Conservation (phyloP, 495 filamentous ascomycete genomes). For the Extremus antarcticus region DNA sequence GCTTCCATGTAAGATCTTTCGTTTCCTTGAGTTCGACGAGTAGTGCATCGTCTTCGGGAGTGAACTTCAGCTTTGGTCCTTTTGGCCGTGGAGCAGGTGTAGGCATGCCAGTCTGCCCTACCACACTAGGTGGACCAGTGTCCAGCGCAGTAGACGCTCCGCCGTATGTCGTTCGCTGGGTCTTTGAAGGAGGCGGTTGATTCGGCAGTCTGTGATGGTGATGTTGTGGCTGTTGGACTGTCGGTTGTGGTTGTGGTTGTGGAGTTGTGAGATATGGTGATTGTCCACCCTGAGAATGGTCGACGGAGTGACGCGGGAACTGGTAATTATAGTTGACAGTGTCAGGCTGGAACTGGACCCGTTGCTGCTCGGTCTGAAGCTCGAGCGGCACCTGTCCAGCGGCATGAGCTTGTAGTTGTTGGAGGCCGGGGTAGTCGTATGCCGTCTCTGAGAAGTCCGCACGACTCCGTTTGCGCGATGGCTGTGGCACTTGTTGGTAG, state of each 20-base stretch:
- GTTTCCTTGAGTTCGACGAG: constrained; percentile 85
- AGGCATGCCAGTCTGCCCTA: constrained; percentile 77
- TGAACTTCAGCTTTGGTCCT: constrained; percentile 82
- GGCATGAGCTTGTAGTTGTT: constrained; percentile 22
- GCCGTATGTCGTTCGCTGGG: constrained; percentile 33
- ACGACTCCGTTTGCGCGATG: constrained; percentile 10
- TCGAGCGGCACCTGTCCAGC: constrained; percentile 19
- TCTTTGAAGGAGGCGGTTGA: constrained; percentile 42
- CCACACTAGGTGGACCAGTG: constrained; percentile 54
- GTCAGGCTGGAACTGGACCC: constrained; percentile 23
- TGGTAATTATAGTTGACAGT: constrained; percentile 2
- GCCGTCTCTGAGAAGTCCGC: not conserved
- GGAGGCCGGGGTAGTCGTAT: constrained; percentile 20
- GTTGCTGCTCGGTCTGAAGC: constrained; percentile 24
- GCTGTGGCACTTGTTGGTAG: constrained; percentile 2
- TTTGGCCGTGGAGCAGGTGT: constrained; percentile 60
- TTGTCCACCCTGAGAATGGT: constrained; percentile 9
- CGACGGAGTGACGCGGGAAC: constrained; percentile 6
- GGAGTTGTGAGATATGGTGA: constrained; percentile 13
- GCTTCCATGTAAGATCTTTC: constrained; percentile 86
- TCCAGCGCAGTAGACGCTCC: constrained; percentile 19
- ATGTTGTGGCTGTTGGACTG: constrained; percentile 35
- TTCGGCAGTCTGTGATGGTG: constrained; percentile 66
- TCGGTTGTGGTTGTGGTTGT: constrained; percentile 8
- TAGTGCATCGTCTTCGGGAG: constrained; percentile 73